Conservation (phyloP, 805 yeast species). For the Candida gorgasii region DNA sequence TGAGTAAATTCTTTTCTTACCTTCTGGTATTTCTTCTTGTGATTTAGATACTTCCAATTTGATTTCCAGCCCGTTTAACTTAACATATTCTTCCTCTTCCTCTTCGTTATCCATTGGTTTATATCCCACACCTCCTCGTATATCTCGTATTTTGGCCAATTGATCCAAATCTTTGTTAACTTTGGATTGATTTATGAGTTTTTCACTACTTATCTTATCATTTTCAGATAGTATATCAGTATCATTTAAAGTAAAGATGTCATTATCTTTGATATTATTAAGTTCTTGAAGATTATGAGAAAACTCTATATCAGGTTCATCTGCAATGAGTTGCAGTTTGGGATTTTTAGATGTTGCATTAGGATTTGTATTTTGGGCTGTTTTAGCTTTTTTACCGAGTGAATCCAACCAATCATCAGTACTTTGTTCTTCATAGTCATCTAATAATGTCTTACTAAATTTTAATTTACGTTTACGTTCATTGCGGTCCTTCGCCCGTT, state of each 20-base stretch:
- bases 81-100: slow-evolving; percentile 15
- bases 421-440: slow-evolving; percentile 27
- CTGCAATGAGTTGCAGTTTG: neutral
- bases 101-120: slow-evolving; percentile 13
- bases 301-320: slow-evolving; percentile 32
- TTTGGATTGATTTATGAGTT: slow-evolving; percentile 23
- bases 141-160: slow-evolving; percentile 18
- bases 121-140: slow-evolving; percentile 6
- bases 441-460: slow-evolving; percentile 24
- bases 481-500: slow-evolving; percentile 21
- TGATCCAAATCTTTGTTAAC: slow-evolving; percentile 26
- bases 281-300: slow-evolving; percentile 49
- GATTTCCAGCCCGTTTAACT: slow-evolving; percentile 4
- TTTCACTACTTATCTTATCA: slow-evolving; percentile 42
- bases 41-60: neutral
- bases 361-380: neutral
- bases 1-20: slow-evolving; percentile 2
- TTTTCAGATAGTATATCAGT: slow-evolving; percentile 33
- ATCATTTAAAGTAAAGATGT: slow-evolving; percentile 61
- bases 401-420: slow-evolving; percentile 46
- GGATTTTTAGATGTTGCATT: neutral
- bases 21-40: neutral
- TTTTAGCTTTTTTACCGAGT: slow-evolving; percentile 11
- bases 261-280: slow-evolving; percentile 36
- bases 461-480: slow-evolving; percentile 21